Base-by-base conservation (phyloP, 495 filamentous ascomycete genomes). In the Jackrogersella multiformis region DNA sequence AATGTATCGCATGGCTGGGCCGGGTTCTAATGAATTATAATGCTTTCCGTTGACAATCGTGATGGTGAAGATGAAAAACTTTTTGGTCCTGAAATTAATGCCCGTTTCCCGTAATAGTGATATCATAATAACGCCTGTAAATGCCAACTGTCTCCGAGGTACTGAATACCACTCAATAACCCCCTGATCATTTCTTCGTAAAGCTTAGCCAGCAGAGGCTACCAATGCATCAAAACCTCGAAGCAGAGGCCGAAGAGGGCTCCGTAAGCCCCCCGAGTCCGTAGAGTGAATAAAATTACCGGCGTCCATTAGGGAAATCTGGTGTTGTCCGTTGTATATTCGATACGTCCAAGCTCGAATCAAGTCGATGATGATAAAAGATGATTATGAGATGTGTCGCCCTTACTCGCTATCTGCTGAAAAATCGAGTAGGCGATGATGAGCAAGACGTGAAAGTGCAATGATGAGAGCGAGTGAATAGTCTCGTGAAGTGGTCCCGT, bases 171-270 rank as follows among this genome's bases (percentile, higher is more conserved):
- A n/a, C 61, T 61, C 56, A 56, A 65, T 65, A 65, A 65, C 56
- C 61, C 67, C 56, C 56, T 57, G 67, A 70, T 70, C 67, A 52
- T 70, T 2, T 70, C 67, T 70, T 70, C 67, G 67, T 70, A 61
- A 70, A 70, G 56, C 48, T 49, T 58, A 64, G 59, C 59, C 59
- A 57, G 48, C 52, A 69, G n/a, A n/a, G 60, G 65, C 65, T 48
- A 63, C 48, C 35, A 69, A 64, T 49, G 59, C 24, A 69, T 53
- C 46, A 68, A 63, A 49, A 64, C 60, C 66, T 56, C 66, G 66
- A 69, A 69, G 66, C 66, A 69, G 66, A 63, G 60, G 66, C 59
- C 58, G 15, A 23, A 28, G 21, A 20, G 34, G n/a, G 23, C 28
- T 21, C 18, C 18, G 16, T 12, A 56, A 39, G 21, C 54, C 57